Conservation (phyloP, 2,329 filamentous ascomycete genomes). For the Trichoderma semiorbis region DNA sequence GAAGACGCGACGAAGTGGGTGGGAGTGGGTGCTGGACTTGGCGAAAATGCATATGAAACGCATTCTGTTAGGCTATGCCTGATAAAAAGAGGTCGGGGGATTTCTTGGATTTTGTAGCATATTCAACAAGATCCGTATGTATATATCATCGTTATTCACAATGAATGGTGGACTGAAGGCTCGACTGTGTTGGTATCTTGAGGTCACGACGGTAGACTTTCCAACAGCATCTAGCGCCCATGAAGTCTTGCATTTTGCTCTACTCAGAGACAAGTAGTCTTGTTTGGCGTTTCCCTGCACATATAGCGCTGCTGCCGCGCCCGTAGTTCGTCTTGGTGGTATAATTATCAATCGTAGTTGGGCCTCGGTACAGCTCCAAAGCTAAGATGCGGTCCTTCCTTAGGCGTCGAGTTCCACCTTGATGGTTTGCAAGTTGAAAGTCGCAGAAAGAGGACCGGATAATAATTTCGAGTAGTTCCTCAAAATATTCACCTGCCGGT, state of each 20-base stretch:
- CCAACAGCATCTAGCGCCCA: background rate
- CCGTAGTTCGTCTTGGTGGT: background rate
- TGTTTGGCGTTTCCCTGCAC: background rate
- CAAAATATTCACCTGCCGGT: too few species aligned
- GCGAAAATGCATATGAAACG: background rate
- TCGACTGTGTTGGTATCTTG: background rate
- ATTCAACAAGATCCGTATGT: background rate
- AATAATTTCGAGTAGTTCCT: too few species aligned
- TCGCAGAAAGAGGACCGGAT: too few species aligned
- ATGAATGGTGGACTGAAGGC: background rate
- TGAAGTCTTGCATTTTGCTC: background rate
- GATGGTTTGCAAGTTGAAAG: too few species aligned
- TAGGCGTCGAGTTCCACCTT: too few species aligned
- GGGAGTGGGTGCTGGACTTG: background rate
- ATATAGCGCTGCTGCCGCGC: background rate
- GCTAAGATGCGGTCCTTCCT: too few species aligned
- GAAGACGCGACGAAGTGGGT: background rate
- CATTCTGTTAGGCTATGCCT: background rate
- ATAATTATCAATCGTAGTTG: background rate
- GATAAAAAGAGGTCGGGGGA: background rate
- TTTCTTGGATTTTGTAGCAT: background rate
- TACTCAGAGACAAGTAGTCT: background rate
- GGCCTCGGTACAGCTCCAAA: background rate
- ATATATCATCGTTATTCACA: background rate
- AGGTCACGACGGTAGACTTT: background rate